These are phyloP conservation scores for Leccinellum albellum DNA, from an alignment of 768 basidiomycete genomes.

Conservation along the genomic window DNA sequence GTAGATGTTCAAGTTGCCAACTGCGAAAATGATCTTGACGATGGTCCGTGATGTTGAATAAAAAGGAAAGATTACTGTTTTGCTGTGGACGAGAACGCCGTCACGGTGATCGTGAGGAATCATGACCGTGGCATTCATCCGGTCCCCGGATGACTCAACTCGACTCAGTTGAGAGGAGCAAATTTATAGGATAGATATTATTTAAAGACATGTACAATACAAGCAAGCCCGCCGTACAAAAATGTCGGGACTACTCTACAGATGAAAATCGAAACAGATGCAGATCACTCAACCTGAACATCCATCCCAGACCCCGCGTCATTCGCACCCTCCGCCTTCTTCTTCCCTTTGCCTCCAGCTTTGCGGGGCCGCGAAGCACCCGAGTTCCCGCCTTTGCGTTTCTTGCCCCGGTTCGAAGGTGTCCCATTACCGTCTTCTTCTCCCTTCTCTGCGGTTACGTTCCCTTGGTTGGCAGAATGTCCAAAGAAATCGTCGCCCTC, in stretches of 20 bases:
- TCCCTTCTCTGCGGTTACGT: slow-evolving; percentile 19
- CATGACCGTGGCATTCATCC: background rate
- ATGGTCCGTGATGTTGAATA: background rate
- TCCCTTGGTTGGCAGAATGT: slow-evolving; percentile 38
- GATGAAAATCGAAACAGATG: slow-evolving; percentile 11
- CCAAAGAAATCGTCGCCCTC: slow-evolving; percentile 87
- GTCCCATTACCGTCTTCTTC: slow-evolving; percentile 30
- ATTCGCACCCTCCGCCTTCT: slow-evolving; percentile 24
- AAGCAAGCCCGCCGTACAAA: slow-evolving; percentile 24
- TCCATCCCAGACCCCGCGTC: slow-evolving; percentile 28
- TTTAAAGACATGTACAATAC: slow-evolving; percentile 28
- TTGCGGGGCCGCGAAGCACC: slow-evolving; percentile 26
- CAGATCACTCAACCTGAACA: slow-evolving; percentile 23
- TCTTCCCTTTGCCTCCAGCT: slow-evolving; percentile 32
- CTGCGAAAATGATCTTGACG: background rate
- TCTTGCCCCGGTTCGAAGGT: slow-evolving; percentile 30
- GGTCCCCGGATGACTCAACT: background rate
- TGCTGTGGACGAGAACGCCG: background rate
- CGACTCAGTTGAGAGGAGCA: background rate
- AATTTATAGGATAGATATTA: slow-evolving; percentile 20
- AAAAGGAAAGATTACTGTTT: background rate
- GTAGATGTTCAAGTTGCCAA: background rate
- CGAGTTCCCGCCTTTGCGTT: slow-evolving; percentile 29
- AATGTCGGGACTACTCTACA: slow-evolving; percentile 32
- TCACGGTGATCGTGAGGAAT: background rate